These are phyloP conservation scores for Diaporthe sp. DNA, from an alignment of 2,329 filamentous ascomycete species.

Conservation along the genomic window DNA sequence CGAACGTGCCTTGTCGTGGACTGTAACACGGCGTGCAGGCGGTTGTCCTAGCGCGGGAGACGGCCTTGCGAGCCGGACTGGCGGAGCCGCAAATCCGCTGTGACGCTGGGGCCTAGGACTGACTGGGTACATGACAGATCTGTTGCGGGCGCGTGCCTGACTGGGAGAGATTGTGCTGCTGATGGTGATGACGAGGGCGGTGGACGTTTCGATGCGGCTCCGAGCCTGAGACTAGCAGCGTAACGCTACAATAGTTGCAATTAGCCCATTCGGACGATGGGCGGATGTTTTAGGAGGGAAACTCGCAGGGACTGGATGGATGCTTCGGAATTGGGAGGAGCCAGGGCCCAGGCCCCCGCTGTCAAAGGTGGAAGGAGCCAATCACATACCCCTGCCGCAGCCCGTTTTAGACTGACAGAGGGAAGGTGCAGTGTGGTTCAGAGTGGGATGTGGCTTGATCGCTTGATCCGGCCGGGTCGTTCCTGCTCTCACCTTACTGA, in stretches of 20 bases:
- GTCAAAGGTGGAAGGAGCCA: constrained; percentile 10
- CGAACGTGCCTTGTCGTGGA: neutral
- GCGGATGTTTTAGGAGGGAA: constrained; percentile 19
- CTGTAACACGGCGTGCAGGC: constrained; percentile 19
- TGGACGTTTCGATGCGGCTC: constrained; percentile 29
- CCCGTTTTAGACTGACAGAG: constrained; percentile 34
- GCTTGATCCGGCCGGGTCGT: neutral
- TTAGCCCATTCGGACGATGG: neutral
- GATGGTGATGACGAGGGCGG: neutral
- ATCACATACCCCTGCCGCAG: constrained; percentile 21
- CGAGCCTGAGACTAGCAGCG: constrained; percentile 18
- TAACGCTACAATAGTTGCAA: neutral
- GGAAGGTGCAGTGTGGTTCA: constrained; percentile 16
- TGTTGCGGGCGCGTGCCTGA: neutral
- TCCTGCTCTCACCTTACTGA: neutral
- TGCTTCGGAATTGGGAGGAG: constrained; percentile 13
- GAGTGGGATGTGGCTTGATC: constrained; percentile 34
- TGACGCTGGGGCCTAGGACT: constrained; percentile 6
- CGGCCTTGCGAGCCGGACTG: constrained; percentile 26
- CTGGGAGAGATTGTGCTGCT: neutral
- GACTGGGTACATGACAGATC: neutral
- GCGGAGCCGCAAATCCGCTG: constrained; percentile 18
- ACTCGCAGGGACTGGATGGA: neutral
- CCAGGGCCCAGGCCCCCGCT: constrained; percentile 10
- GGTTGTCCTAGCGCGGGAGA: constrained; percentile 30